Conservation (phyloP, 2,329 filamentous ascomycete genomes). For the Furcasterigmium sp. region DNA sequence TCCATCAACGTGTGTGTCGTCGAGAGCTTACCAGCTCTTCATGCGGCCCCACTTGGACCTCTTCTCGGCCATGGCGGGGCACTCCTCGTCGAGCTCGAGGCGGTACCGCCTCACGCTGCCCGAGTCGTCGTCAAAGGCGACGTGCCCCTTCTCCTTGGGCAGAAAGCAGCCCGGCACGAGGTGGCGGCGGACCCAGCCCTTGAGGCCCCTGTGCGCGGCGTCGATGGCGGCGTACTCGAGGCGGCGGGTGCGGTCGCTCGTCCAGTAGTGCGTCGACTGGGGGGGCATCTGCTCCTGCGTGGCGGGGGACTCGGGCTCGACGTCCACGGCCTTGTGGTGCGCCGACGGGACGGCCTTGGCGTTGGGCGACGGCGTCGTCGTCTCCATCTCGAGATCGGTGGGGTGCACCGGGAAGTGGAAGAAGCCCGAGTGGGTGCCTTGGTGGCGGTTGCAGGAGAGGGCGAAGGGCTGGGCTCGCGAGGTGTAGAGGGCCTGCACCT, state of each 20-base stretch:
- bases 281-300: conserved; percentile 27
- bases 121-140: conserved; percentile 56
- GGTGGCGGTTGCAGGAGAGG: conserved; percentile 16
- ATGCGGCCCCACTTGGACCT: background rate
- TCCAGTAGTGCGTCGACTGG: conserved; percentile 63
- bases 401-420: conserved; percentile 42
- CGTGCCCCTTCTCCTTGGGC: conserved; percentile 39
- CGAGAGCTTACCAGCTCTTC: background rate
- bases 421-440: conserved; percentile 30
- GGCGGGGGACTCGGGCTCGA: conserved; percentile 8
- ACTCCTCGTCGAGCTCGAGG: conserved; percentile 39
- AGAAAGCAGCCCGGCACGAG: conserved; percentile 58
- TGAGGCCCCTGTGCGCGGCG: conserved; percentile 53
- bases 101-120: conserved; percentile 60
- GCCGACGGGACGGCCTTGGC: background rate
- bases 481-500: conserved; percentile 16
- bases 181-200: conserved; percentile 53
- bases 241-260: conserved; percentile 55
- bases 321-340: conserved; percentile 8
- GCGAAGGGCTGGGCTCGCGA: conserved; percentile 9
- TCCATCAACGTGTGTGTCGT: background rate
- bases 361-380: conserved; percentile 2
- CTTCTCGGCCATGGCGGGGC: background rate
- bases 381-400: conserved; percentile 30
- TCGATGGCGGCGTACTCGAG: conserved; percentile 65